Base-by-base conservation (phyloP, 768 basidiomycete genomes). In the Auriculariales sp. region DNA sequence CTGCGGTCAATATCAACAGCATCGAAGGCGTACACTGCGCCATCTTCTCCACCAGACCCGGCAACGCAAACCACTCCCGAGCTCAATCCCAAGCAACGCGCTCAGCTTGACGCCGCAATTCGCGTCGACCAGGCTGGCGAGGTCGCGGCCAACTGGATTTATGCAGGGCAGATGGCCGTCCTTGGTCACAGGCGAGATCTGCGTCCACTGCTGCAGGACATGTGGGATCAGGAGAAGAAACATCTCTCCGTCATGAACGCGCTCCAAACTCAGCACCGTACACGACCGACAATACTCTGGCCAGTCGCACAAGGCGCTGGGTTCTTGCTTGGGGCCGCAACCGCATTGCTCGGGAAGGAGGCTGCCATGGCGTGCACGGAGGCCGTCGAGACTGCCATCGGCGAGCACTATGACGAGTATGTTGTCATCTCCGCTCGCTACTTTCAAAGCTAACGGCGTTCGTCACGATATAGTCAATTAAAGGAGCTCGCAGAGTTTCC, bases 361-460 rank as follows among this genome's bases (percentile, higher is more conserved):
- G 90, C 92, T 11, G 91, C 93, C 0, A 98, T 98, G 93, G 93
- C 93, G 4, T 97, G 93, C 59, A 98, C 93, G 0, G 93, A 98
- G 63, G 93, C 93, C 0, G 92, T 98, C 17, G 93, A 98, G 64
- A 95, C 93, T 0, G 90, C 90, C 50, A 98, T 98, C 48, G 93
- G 93, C 33, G 93, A 98, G 64, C 93, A 98, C 65, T 98, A 98
- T 58, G 89, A 97, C 62, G 91, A 95, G 93, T 94, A 61, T 61
- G 88, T 74, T 11, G 22, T 45, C 12, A 28, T 34, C 12, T 24
- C 19, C 10, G 30, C 4, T 4, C 15, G 27, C 6, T 28, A 22
- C 50, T 7, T 30, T 47, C 19, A 32, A 12, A 47, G 50, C 39
- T 56, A 42, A n/a, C 47, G 32, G 31, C 30, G 14, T 19, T 46